A percentile compares a stretch with the other conserved stretches of the same genome.
Conservation (phyloP, 202 grass and related monocot species). For the Schoenoplectus triqueter region DNA sequence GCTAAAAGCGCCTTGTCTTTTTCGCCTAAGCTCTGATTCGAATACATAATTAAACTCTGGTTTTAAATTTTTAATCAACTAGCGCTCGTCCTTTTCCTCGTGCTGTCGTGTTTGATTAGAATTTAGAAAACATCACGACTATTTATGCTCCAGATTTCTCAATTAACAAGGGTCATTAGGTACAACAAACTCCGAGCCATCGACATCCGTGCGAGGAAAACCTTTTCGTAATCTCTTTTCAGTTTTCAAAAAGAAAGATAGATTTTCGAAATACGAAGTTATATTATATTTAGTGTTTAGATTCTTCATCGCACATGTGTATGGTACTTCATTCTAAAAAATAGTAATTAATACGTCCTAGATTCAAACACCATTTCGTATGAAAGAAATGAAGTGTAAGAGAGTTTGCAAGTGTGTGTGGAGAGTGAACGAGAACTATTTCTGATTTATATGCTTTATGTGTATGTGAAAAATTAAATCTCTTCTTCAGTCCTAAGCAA, state of each 20-base stretch:
- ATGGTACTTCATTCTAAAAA: too few relatives aligned
- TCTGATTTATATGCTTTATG: too few relatives aligned
- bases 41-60: not conserved
- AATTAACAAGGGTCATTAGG: not conserved
- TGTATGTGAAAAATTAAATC: too few relatives aligned
- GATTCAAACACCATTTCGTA: too few relatives aligned
- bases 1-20: conserved; percentile 25
- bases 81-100: conserved; percentile 27
- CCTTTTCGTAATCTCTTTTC: not conserved
- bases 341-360: too few relatives aligned
- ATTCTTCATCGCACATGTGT: not conserved
- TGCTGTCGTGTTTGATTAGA: not conserved
- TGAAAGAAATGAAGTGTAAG: too few relatives aligned
- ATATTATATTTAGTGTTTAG: not conserved
- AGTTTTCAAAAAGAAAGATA: not conserved
- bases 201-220: not conserved
- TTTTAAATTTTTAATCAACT: conserved; percentile 2
- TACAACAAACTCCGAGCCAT: not conserved
- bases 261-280: not conserved
- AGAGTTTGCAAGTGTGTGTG: too few relatives aligned
- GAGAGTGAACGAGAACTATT: too few relatives aligned
- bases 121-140: not conserved
- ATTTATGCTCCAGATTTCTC: not conserved
- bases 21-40: conserved; percentile 13
- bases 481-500: too few relatives aligned